Base-by-base conservation (phyloP, 139 green algal species). In the Haematococcus sp. region DNA sequence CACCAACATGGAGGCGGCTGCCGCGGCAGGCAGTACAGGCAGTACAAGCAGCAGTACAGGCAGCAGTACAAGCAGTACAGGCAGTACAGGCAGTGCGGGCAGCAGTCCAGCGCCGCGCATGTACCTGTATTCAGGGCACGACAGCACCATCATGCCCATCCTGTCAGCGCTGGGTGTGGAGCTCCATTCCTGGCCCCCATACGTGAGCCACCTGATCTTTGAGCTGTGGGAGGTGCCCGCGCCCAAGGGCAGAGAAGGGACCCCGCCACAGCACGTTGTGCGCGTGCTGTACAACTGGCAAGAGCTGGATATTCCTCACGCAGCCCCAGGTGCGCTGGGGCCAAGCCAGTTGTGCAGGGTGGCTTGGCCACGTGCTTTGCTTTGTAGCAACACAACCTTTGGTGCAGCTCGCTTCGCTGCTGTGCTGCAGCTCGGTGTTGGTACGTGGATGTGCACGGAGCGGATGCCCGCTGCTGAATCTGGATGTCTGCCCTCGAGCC, bases 91-190 rank as follows among this genome's bases (percentile, higher is more conserved):
- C n/a, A n/a, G n/a, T n/a, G n/a, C 7, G 11, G 35, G 65, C 25
- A 30, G 65, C n/a, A 44, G 31, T 27, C 16, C 28, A 34, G 25
- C 20, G 13, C 61, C 71, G 25, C 71, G 73, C 34, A 76, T 94
- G 78, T 84, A 82, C 72, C 76, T 94, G 22, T 94, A 88, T 75
- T 83, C 73, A 60, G 87, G 87, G 0, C 89, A 94, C 69, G 89
- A 94, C 86, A 84, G 55, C 35, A 76, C 56, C 25, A 59, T 67
- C n/a, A 63, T 55, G 49, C 34, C 73, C 4, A 32, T 67, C 30
- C 28, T 51, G 19, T n/a, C 82, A 82, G 82, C 89, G 0, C 70
- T 94, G 23, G 88, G 88, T 9, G 27, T 82, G 43, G 77, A 88
- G 0, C 40, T 92, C 5, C 40, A 63, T 0, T 20, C 74, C 20